phyloP scores from a whole-genome alignment of 768 basidiomycete species.

The Gloeopeniophorella convolvens region DNA sequence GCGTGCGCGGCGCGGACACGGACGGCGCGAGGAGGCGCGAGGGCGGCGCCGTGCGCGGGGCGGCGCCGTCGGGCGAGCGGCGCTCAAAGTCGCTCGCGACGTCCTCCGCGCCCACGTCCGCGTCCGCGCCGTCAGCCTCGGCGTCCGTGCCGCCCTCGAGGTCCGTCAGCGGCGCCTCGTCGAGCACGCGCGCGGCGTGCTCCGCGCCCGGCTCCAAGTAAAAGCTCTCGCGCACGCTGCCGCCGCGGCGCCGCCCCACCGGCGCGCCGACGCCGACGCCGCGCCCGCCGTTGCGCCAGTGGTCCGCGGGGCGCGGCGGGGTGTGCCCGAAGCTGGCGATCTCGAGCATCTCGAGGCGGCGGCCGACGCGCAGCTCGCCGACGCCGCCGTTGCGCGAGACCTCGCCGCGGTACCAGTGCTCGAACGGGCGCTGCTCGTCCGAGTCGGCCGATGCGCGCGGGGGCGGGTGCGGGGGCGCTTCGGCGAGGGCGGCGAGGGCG shows the following conservation, averaged over 20 bases:
- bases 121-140: slow-evolving; percentile 31
- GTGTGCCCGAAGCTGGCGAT: slow-evolving; percentile 79
- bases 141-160: slow-evolving; percentile 48
- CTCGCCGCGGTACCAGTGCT: slow-evolving; percentile 89
- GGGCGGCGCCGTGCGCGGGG: slow-evolving; percentile 14
- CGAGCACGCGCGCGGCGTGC: slow-evolving; percentile 54
- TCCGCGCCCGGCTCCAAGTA: slow-evolving; percentile 56
- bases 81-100: slow-evolving; percentile 14
- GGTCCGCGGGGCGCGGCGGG: slow-evolving; percentile 21
- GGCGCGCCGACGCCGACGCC: too few species aligned
- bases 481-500: slow-evolving; percentile 12
- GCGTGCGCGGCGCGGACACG: slow-evolving; percentile 35
- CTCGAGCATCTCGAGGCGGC: slow-evolving; percentile 77
- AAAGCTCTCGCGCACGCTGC: slow-evolving; percentile 59
- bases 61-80: slow-evolving; percentile 2
- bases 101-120: too few species aligned
- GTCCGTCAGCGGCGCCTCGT: slow-evolving; percentile 73
- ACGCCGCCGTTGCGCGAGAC: slow-evolving; percentile 85
- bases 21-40: slow-evolving; percentile 20
- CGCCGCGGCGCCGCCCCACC: slow-evolving; percentile 40
- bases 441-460: slow-evolving; percentile 63
- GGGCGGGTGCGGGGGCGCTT: slow-evolving; percentile 38
- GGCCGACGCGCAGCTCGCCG: slow-evolving; percentile 70
- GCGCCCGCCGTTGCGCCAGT: slow-evolving; percentile 22
- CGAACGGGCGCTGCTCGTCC: slow-evolving; percentile 76